These are phyloP conservation scores for Globisporangium echinulatum DNA, from an alignment of 352 stramenopile genomes.

Conservation along the genomic window DNA sequence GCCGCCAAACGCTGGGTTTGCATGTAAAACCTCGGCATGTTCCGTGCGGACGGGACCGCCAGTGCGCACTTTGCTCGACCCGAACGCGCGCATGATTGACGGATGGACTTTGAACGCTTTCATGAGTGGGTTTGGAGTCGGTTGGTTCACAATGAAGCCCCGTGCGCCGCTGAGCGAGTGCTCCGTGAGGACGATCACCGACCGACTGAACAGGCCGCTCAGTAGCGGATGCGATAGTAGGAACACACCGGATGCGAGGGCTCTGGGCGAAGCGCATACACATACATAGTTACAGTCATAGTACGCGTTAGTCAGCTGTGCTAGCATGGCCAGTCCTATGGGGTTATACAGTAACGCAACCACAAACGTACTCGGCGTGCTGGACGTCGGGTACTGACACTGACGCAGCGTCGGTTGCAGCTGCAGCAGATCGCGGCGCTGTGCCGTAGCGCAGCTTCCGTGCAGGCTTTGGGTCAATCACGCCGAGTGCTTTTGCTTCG, in stretches of 20 bases:
- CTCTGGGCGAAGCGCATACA: constrained; percentile 14
- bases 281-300: not conserved
- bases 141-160: constrained; percentile 74
- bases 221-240: constrained; percentile 70
- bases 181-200: constrained; percentile 70
- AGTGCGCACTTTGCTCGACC: constrained; percentile 44
- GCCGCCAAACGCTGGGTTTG: constrained; percentile 46
- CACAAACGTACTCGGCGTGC: constrained; percentile 30
- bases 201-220: constrained; percentile 60
- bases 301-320: not conserved
- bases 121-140: constrained; percentile 43
- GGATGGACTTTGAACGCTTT: constrained; percentile 57
- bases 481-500: constrained; percentile 24
- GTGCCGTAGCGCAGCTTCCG: constrained; percentile 3
- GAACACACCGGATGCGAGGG: constrained; percentile 49
- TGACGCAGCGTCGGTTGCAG: constrained; percentile 2
- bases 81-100: constrained; percentile 50
- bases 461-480: constrained; percentile 9
- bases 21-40: constrained; percentile 41
- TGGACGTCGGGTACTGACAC: constrained; percentile 24
- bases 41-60: constrained; percentile 62
- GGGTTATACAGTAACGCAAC: not conserved
- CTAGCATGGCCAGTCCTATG: not conserved
- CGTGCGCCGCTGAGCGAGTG: constrained; percentile 50
- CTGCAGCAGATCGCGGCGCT: not conserved